Conservation (phyloP, 164 flowering plant species). For the Hamamelis virginiana region DNA sequence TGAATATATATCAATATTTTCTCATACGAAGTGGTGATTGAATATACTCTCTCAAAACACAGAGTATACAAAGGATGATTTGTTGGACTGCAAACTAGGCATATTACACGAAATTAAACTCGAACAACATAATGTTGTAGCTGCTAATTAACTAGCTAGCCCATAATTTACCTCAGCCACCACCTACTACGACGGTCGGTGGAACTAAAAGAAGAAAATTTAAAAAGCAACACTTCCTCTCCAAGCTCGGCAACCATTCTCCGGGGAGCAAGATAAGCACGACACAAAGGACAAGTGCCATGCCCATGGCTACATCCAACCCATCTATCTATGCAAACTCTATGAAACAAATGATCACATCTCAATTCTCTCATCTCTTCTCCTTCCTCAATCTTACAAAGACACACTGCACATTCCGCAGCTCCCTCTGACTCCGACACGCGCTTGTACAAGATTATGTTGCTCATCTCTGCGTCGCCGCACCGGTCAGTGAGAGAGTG, state of each 20-base stretch:
- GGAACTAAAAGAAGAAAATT: not conserved
- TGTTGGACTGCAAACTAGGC: no score
- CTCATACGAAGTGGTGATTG: no score
- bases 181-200: not conserved
- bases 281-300: constrained; percentile 6
- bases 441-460: not conserved
- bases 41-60: no score
- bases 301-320: not conserved
- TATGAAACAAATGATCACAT: constrained; percentile 8
- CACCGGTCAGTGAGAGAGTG: no score
- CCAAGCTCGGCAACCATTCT: not conserved
- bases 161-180: no score
- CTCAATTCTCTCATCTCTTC: not conserved
- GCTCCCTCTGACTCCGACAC: not conserved
- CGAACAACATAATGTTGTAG: no score
- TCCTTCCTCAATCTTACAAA: no score
- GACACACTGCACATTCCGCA: not conserved
- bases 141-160: no score
- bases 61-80: no score
- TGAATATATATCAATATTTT: no score
- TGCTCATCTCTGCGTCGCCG: no score
- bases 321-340: constrained; percentile 7
- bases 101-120: no score
- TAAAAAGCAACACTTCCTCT: not conserved
- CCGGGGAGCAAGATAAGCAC: not conserved